Evolutionary conservation across 129 eudicot genomes (phyloP).

Genomic region (Flaveria ramosissima): DNA sequence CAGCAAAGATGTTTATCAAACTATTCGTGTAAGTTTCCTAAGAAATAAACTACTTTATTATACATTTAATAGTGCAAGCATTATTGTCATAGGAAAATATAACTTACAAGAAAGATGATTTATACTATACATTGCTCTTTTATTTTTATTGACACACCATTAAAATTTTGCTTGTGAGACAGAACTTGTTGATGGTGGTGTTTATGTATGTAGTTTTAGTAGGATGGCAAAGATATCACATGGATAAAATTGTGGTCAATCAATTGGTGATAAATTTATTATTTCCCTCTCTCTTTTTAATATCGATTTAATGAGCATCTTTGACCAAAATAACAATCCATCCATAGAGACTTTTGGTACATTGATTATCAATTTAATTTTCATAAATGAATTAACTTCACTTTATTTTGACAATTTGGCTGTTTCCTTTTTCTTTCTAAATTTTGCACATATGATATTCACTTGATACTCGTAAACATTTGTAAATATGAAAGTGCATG

Average conservation of each 20-base stretch:
- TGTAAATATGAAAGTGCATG: too few species aligned
- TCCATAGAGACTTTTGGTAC: not conserved
- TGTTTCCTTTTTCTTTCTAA: too few species aligned
- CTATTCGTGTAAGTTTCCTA: too few species aligned
- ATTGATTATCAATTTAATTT: constrained; percentile 14
- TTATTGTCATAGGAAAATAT: too few species aligned
- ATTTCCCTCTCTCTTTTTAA: constrained; percentile 7
- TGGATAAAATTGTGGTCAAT: not conserved
- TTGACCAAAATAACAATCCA: constrained; percentile 6
- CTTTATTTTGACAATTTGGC: not conserved
- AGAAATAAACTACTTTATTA: too few species aligned
- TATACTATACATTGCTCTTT: not conserved
- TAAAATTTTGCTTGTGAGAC: not conserved
- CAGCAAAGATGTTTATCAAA: too few species aligned
- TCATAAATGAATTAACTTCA: constrained; percentile 22
- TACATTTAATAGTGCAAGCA: too few species aligned
- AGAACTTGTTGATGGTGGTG: not conserved
- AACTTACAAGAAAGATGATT: not conserved
- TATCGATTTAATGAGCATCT: constrained; percentile 9
- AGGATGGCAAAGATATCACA: not conserved
- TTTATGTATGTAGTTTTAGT: not conserved
- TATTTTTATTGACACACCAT: not conserved
- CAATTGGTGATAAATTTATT: not conserved
- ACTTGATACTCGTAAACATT: too few species aligned
- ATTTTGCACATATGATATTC: too few species aligned